These are phyloP conservation scores for Phytomonas serpens DNA, from an alignment of 208 protist species.

Conservation along the genomic window DNA sequence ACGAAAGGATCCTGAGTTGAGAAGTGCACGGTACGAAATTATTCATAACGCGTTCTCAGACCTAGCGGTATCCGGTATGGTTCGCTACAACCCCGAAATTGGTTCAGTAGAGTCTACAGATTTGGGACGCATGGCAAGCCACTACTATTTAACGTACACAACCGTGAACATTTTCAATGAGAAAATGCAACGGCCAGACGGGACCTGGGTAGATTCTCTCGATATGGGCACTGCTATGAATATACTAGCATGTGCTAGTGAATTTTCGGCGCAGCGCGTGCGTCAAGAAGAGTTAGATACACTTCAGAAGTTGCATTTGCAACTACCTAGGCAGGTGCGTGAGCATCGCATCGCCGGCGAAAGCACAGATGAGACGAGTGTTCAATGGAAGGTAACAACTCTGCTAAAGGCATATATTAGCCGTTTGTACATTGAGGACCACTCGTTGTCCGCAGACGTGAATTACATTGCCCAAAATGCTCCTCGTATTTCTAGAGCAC, in stretches of 20 bases:
- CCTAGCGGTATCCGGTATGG: conserved; percentile 92
- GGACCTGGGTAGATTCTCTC: conserved; percentile 80
- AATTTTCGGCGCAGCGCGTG: conserved; percentile 96
- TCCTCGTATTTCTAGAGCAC: conserved; percentile 92
- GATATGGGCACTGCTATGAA: conserved; percentile 91
- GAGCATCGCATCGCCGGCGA: conserved; percentile 66
- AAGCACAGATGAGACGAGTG: conserved; percentile 78
- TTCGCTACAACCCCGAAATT: conserved; percentile 96
- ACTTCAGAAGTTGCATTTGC: conserved; percentile 75
- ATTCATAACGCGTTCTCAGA: conserved; percentile 91
- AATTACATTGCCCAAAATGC: conserved; percentile 96
- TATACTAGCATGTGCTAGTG: conserved; percentile 84
- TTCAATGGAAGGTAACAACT: conserved; percentile 94
- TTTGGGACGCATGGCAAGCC: conserved; percentile 93
- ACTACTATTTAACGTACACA: conserved; percentile 97
- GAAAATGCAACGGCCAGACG: conserved; percentile 75
- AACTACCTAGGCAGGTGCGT: conserved; percentile 52
- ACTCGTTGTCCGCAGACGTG: conserved; percentile 91
- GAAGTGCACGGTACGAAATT: conserved; percentile 88
- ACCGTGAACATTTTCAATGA: conserved; percentile 95
- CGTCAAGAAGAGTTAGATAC: conserved; percentile 95
- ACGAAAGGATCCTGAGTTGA: conserved; percentile 88
- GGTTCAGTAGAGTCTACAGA: conserved; percentile 94
- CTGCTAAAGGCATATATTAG: conserved; percentile 97
- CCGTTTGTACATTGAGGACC: conserved; percentile 70